Base-by-base conservation (phyloP, 345 rosid genomes). In the Nephelium lappaceum region DNA sequence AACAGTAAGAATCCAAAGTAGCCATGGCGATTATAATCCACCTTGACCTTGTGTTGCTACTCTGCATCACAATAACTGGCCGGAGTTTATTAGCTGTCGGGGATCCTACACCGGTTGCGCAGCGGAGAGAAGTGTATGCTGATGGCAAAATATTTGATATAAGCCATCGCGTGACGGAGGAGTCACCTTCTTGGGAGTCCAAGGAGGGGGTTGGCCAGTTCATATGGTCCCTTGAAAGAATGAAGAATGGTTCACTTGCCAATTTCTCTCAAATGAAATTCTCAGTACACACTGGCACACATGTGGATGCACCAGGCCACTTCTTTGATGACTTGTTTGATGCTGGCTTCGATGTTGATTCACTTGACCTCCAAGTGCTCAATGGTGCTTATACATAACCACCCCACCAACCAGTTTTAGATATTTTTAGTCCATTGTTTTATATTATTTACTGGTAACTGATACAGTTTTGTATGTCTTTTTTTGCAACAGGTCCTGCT, bases 251-350 rank as follows among this genome's bases (percentile, higher is more conserved):
- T 8, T 93, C 98, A 0, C 69, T 81, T 1, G 91, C 95, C 58
- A 95, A 93, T 49, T 83, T 77, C 79, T 93, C 98, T 0, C 86
- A 85, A 87, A 87, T 93, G 92, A 93, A 91, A 86, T 82, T 95
- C 7, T 88, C 93, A 1, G 67, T 90, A 0, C 98, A 95, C 77
- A 88, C 98, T 6, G 98, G 98, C 15, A 93, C 98, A 15, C 98
- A 95, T 53, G 97, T 95, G 47, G 98, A 95, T 49, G 88, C 99
- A 0, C 98, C 98, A 1, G 97, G 98, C 0, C 99, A 95, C 36
- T 82, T 95, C 47, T 90, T 84, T 14, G 96, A 92, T 62, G 81
- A 87, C 31, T 95, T 91, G 79, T 93, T 84, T 42, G 97, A 95
- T 47, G 96, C 98, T 23, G 96, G 97, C 0, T 95, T 87, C n/a